Percentiles rank a stretch among this genome's conserved stretches.
phyloP scores from a whole-genome alignment of 2,329 filamentous ascomycete species.

The Claviceps sorghi region DNA sequence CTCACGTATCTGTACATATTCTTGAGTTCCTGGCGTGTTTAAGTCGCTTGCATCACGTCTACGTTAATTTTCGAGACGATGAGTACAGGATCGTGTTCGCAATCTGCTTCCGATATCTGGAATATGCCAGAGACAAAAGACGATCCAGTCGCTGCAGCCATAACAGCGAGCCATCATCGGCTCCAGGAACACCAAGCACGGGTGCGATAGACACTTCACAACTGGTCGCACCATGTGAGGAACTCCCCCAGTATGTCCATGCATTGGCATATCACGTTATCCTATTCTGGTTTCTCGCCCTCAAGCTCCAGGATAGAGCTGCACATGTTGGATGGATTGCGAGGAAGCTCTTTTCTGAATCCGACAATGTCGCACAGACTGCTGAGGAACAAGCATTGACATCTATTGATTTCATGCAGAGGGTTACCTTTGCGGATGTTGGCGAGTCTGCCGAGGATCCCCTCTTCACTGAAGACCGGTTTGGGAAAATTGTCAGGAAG shows the following conservation, averaged over 20 bases:
- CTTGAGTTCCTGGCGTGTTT: conserved; percentile 88
- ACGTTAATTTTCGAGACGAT: conserved; percentile 77
- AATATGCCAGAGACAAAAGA: conserved; percentile 64
- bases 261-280: conserved; percentile 90
- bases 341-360: conserved; percentile 69
- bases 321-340: conserved; percentile 84
- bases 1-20: conserved; percentile 83
- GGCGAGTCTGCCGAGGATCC: conserved; percentile 58
- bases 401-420: conserved; percentile 88
- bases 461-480: conserved; percentile 48
- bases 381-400: conserved; percentile 88
- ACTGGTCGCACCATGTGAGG: conserved; percentile 40
- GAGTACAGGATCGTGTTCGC: conserved; percentile 91
- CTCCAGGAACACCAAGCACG: conserved; percentile 10
- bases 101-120: conserved; percentile 85
- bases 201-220: conserved; percentile 14
- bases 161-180: conserved; percentile 27
- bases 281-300: conserved; percentile 87
- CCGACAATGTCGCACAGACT: conserved; percentile 50
- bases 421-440: conserved; percentile 71
- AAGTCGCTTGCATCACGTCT: conserved; percentile 69
- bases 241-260: conserved; percentile 85
- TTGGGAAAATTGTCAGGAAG: conserved; percentile 52
- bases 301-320: conserved; percentile 71
- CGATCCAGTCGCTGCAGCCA: conserved; percentile 31